Conservation (phyloP, 257 asterid genomes). For the Solanum virginianum region DNA sequence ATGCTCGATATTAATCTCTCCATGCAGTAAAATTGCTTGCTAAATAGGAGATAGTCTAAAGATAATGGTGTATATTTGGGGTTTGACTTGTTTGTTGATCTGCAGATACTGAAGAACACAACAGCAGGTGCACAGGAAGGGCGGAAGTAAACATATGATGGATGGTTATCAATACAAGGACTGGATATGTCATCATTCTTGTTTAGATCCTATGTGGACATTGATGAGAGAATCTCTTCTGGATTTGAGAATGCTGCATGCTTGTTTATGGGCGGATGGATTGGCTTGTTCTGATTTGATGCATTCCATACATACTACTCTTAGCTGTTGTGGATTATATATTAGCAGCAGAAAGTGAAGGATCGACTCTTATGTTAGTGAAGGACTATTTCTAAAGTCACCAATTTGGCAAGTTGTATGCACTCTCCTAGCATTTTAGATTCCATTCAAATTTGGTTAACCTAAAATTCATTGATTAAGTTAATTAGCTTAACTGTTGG, state of each 20-base stretch:
- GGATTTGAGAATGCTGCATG: neutral
- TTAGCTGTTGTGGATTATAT: neutral
- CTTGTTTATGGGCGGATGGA: neutral
- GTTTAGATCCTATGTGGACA: neutral
- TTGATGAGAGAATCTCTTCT: neutral
- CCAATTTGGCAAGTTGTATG: neutral
- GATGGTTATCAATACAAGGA: neutral
- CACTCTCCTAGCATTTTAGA: neutral
- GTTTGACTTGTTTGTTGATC: neutral
- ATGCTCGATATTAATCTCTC: neutral
- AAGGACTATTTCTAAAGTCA: neutral
- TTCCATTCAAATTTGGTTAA: neutral
- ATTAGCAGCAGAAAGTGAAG: neutral
- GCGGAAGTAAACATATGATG: slow-evolving; percentile 15
- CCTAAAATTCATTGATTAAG: neutral
- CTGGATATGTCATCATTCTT: neutral
- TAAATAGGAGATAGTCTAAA: neutral
- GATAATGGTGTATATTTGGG: neutral
- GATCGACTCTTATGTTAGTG: neutral
- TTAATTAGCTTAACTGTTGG: neutral
- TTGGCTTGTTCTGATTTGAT: neutral
- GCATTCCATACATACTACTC: neutral
- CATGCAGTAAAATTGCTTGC: neutral
- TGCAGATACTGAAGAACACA: slow-evolving; percentile 52
- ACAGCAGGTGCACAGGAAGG: slow-evolving; percentile 38